These are phyloP conservation scores for Talaromyces proteolyticus DNA, from an alignment of 495 filamentous ascomycete species.

Conservation along the genomic window DNA sequence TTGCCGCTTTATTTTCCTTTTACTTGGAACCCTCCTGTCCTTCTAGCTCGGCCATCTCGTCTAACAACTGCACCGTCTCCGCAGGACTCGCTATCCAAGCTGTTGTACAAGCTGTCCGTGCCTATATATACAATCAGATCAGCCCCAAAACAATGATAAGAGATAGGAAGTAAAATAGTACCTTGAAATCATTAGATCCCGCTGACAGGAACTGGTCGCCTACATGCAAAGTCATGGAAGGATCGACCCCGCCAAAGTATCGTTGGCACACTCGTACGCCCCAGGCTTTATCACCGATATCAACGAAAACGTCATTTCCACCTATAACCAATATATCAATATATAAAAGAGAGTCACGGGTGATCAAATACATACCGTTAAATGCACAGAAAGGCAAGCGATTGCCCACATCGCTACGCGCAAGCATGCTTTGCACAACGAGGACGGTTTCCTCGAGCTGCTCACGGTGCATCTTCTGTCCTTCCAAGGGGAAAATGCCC, in stretches of 20 bases:
- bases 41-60: slow-evolving; percentile 57
- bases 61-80: slow-evolving; percentile 83
- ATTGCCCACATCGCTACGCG: slow-evolving; percentile 64
- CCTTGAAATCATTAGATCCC: slow-evolving; percentile 96
- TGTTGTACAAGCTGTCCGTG: slow-evolving; percentile 58
- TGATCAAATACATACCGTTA: slow-evolving; percentile 53
- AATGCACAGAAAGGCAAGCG: slow-evolving; percentile 94
- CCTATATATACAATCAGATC: slow-evolving; percentile 21
- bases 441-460: slow-evolving; percentile 94
- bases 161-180: slow-evolving; percentile 10
- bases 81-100: slow-evolving; percentile 90
- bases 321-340: slow-evolving; percentile 26
- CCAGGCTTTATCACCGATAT: slow-evolving; percentile 97
- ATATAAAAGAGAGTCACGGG: background rate
- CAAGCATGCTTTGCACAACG: slow-evolving; percentile 84
- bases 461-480: slow-evolving; percentile 70
- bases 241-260: slow-evolving; percentile 76
- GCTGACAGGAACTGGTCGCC: slow-evolving; percentile 95
- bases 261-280: slow-evolving; percentile 86
- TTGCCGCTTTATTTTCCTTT: no score
- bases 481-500: slow-evolving; percentile 64
- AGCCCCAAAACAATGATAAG: background rate
- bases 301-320: slow-evolving; percentile 95
- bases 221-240: slow-evolving; percentile 68
- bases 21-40: no score